These are phyloP conservation scores for Aureobasidium sp. DNA, from an alignment of 2,329 filamentous ascomycete genomes.

Conservation along the genomic window DNA sequence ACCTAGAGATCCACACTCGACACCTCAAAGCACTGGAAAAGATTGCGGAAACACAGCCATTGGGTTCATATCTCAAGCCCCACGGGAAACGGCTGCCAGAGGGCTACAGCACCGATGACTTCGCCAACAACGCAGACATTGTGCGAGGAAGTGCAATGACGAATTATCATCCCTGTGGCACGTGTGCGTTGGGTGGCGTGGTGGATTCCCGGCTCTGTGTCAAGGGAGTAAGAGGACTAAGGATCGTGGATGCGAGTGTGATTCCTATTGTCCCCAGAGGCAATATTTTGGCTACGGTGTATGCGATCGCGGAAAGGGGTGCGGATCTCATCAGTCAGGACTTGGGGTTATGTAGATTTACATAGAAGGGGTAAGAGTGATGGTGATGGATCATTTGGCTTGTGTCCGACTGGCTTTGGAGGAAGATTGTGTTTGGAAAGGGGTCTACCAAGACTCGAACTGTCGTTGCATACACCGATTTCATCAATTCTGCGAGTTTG, in stretches of 20 bases:
- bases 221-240: slow-evolving; percentile 28
- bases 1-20: slow-evolving; percentile 25
- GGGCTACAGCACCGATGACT: not conserved
- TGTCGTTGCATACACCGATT: too few species aligned
- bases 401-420: too few species aligned
- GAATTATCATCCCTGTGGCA: slow-evolving; percentile 37
- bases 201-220: slow-evolving; percentile 23
- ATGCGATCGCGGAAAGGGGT: slow-evolving; percentile 35
- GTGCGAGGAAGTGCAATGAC: slow-evolving; percentile 17
- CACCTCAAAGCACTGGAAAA: slow-evolving; percentile 29
- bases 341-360: not conserved
- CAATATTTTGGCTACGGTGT: slow-evolving; percentile 21
- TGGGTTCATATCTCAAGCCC: slow-evolving; percentile 26
- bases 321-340: slow-evolving; percentile 22
- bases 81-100: slow-evolving; percentile 18
- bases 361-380: not conserved
- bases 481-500: too few species aligned
- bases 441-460: too few species aligned
- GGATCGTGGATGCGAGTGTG: slow-evolving; percentile 38
- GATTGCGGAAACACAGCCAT: slow-evolving; percentile 36
- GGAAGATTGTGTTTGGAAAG: too few species aligned
- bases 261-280: slow-evolving; percentile 34
- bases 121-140: slow-evolving; percentile 22
- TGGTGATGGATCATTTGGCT: not conserved
- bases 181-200: slow-evolving; percentile 31